A percentile compares a stretch with the other conserved stretches of the same genome.
Evolutionary conservation across 805 yeast genomes (phyloP).

Genomic region (Lipomyces yamanashiensis): DNA sequence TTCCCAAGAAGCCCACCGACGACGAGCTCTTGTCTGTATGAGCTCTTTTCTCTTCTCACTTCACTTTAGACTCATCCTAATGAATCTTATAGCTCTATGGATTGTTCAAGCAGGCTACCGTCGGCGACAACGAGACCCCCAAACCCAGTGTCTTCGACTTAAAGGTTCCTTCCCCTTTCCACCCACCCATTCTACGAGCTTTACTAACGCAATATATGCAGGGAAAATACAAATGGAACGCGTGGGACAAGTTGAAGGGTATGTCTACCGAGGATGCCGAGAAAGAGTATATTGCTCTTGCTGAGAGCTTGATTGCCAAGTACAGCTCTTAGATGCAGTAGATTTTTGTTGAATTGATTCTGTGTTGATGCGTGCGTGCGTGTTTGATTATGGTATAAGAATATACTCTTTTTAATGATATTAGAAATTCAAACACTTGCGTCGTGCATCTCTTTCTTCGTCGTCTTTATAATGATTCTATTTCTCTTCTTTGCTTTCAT

Average conservation of each 20-base stretch:
- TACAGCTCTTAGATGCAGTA: constrained; percentile 23
- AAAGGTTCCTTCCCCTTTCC: constrained; percentile 48
- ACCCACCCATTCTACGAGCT: neutral
- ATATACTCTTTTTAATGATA: too few species aligned
- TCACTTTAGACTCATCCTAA: neutral
- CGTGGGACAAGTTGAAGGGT: constrained; percentile 91
- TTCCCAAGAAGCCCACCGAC: constrained; percentile 78
- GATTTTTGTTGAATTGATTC: neutral
- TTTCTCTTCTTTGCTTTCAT: too few species aligned
- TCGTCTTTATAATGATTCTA: too few species aligned
- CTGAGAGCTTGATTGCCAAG: constrained; percentile 43
- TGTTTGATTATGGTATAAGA: too few species aligned
- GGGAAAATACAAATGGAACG: constrained; percentile 97
- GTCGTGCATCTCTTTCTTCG: too few species aligned
- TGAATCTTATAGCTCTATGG: constrained; percentile 65
- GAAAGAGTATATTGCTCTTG: constrained; percentile 55
- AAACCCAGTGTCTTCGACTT: constrained; percentile 93
- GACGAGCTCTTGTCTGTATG: constrained; percentile 73
- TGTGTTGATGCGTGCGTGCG: too few species aligned
- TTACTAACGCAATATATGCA: neutral
- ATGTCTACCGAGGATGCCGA: constrained; percentile 89
- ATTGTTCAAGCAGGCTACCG: constrained; percentile 94
- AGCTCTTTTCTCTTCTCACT: neutral
- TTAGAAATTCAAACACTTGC: too few species aligned
- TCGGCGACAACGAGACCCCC: constrained; percentile 85